Evolutionary conservation across 768 basidiomycete species (phyloP).

Genomic region (Tulasnella sp.): DNA sequence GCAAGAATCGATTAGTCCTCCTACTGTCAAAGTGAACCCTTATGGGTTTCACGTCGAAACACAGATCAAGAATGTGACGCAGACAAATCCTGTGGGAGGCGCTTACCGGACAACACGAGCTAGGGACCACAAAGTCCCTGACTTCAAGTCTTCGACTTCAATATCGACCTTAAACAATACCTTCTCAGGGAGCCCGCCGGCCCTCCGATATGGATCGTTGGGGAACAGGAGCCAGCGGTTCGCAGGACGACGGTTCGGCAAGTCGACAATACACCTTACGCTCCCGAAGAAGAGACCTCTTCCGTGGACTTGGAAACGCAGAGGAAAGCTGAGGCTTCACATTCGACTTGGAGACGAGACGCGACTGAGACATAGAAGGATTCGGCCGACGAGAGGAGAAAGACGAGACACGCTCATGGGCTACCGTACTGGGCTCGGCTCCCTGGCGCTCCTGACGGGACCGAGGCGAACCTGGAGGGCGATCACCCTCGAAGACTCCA

Average conservation of each 20-base stretch:
- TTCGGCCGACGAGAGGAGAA: background rate
- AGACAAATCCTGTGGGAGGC: background rate
- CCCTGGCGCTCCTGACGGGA: background rate
- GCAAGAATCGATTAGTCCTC: conserved; percentile 37
- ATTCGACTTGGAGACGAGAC: conserved; percentile 16
- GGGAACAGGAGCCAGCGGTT: conserved; percentile 52
- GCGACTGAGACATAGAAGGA: conserved; percentile 30
- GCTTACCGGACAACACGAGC: conserved; percentile 28
- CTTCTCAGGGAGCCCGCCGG: conserved; percentile 22
- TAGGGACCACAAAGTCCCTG: conserved; percentile 43
- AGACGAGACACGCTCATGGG: conserved; percentile 19
- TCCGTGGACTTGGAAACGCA: conserved; percentile 25
- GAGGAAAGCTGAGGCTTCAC: background rate
- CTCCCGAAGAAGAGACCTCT: conserved; percentile 9
- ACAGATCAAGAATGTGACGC: conserved; percentile 35
- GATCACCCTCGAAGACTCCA: background rate
- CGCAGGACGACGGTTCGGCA: conserved; percentile 52
- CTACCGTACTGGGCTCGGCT: conserved; percentile 37
- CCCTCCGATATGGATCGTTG: conserved; percentile 46
- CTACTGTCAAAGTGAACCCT: conserved; percentile 36
- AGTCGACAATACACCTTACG: conserved; percentile 29
- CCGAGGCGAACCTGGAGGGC: conserved; percentile 4
- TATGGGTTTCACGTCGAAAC: conserved; percentile 47
- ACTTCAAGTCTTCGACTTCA: conserved; percentile 61
- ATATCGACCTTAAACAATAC: conserved; percentile 41